Evolutionary conservation across 345 rosid species (phyloP).

Genomic region (Syzygium aqueum): DNA sequence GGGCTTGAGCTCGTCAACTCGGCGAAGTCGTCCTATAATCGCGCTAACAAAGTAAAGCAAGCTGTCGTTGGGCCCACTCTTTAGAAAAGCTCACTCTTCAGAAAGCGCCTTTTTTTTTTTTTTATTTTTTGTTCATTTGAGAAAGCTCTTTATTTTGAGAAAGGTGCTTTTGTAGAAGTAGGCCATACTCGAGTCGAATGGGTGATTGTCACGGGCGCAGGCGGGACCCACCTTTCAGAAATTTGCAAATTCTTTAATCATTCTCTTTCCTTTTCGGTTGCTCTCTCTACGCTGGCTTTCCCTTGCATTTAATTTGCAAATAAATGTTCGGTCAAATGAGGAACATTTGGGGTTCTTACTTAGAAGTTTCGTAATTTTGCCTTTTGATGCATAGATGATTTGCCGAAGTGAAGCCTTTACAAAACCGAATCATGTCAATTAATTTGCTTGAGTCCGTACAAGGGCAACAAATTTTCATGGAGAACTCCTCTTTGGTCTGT

Average conservation of each 20-base stretch:
- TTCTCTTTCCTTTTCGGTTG: neutral
- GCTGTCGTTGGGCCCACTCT: neutral
- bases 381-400: too few species aligned
- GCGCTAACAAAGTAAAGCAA: too few species aligned
- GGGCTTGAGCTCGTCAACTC: neutral
- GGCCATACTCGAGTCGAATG: neutral
- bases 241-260: neutral
- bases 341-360: too few species aligned
- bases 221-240: neutral
- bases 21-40: too few species aligned
- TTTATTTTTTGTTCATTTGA: neutral
- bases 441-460: neutral
- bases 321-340: too few species aligned
- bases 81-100: too few species aligned
- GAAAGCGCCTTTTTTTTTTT: too few species aligned
- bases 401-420: too few species aligned
- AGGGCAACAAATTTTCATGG: neutral
- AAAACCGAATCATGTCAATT: fast-evolving
- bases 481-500: neutral
- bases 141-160: neutral
- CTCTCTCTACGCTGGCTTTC: too few species aligned
- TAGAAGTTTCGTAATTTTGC: too few species aligned
- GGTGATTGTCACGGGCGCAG: neutral
- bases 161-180: neutral
- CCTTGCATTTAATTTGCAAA: too few species aligned